phyloP scores from a whole-genome alignment of 2,329 filamentous ascomycete genomes.

The Aureobasidium melanogenum region DNA sequence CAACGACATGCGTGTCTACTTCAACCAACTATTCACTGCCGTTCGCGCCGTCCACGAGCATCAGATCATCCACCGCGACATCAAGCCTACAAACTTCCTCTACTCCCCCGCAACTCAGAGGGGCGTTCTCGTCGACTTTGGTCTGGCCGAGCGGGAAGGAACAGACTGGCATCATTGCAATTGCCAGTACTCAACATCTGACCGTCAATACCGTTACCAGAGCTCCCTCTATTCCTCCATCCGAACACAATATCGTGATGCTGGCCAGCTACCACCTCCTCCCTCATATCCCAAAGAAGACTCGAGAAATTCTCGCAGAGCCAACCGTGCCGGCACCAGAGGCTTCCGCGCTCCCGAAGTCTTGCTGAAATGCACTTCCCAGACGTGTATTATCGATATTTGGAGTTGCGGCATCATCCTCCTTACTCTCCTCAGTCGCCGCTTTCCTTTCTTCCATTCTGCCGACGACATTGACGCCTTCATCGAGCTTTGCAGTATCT shows the following conservation, averaged over 20 bases:
- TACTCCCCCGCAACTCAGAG: conserved; percentile 74
- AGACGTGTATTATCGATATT: conserved; percentile 86
- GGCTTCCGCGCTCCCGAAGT: conserved; percentile 96
- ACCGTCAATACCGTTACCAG: conserved; percentile 50
- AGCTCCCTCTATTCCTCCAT: conserved; percentile 47
- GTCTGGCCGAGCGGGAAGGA: conserved; percentile 70
- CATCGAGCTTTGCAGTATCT: conserved; percentile 95
- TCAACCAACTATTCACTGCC: conserved; percentile 79
- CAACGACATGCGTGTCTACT: conserved; percentile 79
- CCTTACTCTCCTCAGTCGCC: conserved; percentile 81
- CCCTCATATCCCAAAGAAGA: conserved; percentile 82
- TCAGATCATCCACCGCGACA: conserved; percentile 85
- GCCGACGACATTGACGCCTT: conserved; percentile 97
- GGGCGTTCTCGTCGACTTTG: conserved; percentile 96
- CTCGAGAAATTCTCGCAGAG: conserved; percentile 74
- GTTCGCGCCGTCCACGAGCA: conserved; percentile 74
- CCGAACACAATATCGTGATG: conserved; percentile 12
- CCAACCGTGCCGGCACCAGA: conserved; percentile 88
- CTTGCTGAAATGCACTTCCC: conserved; percentile 90
- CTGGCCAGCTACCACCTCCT: conserved; percentile 25
- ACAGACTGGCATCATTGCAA: conserved; percentile 70
- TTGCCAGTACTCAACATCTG: conserved; percentile 59
- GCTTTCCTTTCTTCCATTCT: conserved; percentile 98
- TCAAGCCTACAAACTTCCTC: conserved; percentile 95
- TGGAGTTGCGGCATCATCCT: conserved; percentile 98